These are phyloP conservation scores for Trichosporon sp. DNA, from an alignment of 1,284 basidiomycete species.

Conservation along the genomic window DNA sequence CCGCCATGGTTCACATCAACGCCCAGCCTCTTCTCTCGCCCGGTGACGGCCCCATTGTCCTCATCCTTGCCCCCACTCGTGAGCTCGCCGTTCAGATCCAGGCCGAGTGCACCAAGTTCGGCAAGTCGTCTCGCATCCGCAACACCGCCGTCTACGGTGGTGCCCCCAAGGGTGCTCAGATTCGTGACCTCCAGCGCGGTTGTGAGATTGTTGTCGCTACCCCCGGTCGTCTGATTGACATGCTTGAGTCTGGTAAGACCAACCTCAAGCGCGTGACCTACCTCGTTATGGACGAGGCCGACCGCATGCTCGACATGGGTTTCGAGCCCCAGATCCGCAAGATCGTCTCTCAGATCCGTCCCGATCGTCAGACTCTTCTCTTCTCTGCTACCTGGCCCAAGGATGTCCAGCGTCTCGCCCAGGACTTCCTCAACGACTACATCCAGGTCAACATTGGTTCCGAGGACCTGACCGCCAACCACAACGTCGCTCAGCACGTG, in stretches of 20 bases:
- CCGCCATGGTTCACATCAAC: slow-evolving; percentile 99
- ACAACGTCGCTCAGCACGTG: slow-evolving; percentile 94
- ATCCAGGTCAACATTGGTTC: slow-evolving; percentile 99
- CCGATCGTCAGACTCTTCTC: slow-evolving; percentile 92
- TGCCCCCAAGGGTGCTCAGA: slow-evolving; percentile 97
- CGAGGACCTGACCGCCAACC: slow-evolving; percentile 96
- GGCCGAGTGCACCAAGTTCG: slow-evolving; percentile 97
- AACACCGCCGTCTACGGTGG: slow-evolving; percentile 99
- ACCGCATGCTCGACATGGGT: slow-evolving; percentile 65
- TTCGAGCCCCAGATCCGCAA: slow-evolving; percentile 99
- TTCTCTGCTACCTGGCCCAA: slow-evolving; percentile 99
- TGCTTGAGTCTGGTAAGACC: slow-evolving; percentile 93
- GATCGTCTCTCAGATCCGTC: slow-evolving; percentile 93
- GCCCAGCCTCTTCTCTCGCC: slow-evolving; percentile 92
- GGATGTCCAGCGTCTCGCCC: slow-evolving; percentile 96
- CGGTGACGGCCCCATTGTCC: slow-evolving; percentile 95
- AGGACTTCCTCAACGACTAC: slow-evolving; percentile 93
- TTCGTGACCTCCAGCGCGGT: slow-evolving; percentile 93
- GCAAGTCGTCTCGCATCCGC: slow-evolving; percentile 93
- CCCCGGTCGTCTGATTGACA: slow-evolving; percentile 92
- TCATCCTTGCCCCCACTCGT: slow-evolving; percentile 95
- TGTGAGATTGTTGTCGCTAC: slow-evolving; percentile 98
- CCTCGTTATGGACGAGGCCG: slow-evolving; percentile 98
- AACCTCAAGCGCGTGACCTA: slow-evolving; percentile 95
- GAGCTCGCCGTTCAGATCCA: slow-evolving; percentile 99